These are phyloP conservation scores for Malus domestica DNA, from an alignment of 306 rosid species.

Conservation along the genomic window DNA sequence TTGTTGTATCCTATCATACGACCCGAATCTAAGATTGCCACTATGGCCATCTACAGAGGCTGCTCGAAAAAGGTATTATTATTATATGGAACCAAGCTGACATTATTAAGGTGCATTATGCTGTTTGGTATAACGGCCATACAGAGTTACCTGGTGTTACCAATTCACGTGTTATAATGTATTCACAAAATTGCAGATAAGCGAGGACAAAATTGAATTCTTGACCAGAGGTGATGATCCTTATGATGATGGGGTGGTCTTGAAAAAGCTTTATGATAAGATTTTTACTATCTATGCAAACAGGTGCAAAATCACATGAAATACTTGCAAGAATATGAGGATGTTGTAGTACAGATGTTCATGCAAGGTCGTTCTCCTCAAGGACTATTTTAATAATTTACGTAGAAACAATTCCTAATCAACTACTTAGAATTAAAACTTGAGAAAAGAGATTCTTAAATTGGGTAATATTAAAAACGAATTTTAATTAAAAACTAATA, in stretches of 20 bases:
- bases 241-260: conserved; percentile 45
- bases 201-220: conserved; percentile 42
- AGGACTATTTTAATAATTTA: no score
- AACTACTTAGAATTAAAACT: no score
- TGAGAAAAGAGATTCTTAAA: no score
- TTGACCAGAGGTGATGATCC: conserved; percentile 53
- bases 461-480: no score
- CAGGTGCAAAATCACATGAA: no score
- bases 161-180: not conserved
- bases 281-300: no score
- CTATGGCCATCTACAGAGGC: conserved; percentile 75
- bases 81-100: conserved; percentile 71
- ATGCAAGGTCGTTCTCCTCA: no score
- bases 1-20: conserved; percentile 69
- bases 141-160: not conserved
- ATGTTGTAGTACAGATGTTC: no score
- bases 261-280: conserved; percentile 27
- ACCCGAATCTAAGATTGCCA: conserved; percentile 80
- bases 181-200: conserved; percentile 34
- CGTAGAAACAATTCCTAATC: no score
- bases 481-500: no score
- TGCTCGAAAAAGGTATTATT: conserved; percentile 58
- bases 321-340: no score
- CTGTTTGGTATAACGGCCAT: not conserved
- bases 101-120: conserved; percentile 52